Base-by-base conservation (phyloP, 495 filamentous ascomycete genomes). In the Acidiella bohemica region DNA sequence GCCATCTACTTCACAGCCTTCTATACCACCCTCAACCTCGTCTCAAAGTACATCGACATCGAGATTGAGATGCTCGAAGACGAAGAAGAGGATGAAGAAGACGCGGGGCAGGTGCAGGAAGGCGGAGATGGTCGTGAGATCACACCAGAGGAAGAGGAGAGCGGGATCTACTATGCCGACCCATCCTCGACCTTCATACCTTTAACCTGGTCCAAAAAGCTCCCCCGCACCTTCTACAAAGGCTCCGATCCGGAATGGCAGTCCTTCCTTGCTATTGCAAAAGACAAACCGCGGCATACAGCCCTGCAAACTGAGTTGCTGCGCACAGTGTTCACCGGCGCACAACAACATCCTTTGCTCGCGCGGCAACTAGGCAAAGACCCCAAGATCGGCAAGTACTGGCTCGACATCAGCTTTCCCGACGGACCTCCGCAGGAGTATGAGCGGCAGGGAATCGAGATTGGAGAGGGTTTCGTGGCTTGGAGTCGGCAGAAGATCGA, bases 211-310 rank as follows among this genome's bases (percentile, higher is more conserved):
- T 57, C 62, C 53, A 72, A 49, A 35, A 62, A 60, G 61, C 64
- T 47, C 53, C 64, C 60, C 53, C 59, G 56, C 21, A 59, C 55
- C 30, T 72, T 58, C 11, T 87, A 84, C 56, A 62, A 66, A 17
- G 62, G 66, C 18, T 67, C 60, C 2, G 76, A 81, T 53, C 78
- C 81, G 3, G 82, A 86, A 55, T 85, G 78, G 79, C 63, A 70
- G 49, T 61, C 67, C 31, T 86, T 81, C 45, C 49, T 72, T 14
- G 69, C 67, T 26, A 59, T 82, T 16, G 67, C 70, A 17, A 61
- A 64, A 19, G 66, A 85, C 51, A 51, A 47, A 14, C 48, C 67
- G 21, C 59, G 66, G 38, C 46, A 70, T 19, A 46, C 59, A 22
- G 52, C 54, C 13, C 63, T 83, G 14, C 62, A 62, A 56, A 67